Evolutionary conservation across 768 basidiomycete genomes (phyloP).

Genomic region (Boletus pseudo-olivaceus): DNA sequence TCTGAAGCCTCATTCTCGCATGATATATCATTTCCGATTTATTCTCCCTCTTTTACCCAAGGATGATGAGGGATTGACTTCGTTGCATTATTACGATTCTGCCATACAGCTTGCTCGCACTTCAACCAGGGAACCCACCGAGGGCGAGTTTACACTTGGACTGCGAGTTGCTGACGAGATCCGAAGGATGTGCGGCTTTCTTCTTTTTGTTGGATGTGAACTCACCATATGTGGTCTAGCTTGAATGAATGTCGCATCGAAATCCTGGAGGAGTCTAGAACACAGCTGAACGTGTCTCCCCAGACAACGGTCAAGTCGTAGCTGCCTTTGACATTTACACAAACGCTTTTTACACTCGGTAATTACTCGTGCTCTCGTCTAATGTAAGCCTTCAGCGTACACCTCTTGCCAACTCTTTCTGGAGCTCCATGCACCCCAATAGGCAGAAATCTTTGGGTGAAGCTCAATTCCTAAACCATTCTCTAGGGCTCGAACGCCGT

Average conservation of each 20-base stretch:
- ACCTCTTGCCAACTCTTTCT: constrained; percentile 47
- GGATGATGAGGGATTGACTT: constrained; percentile 63
- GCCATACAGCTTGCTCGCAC: constrained; percentile 71
- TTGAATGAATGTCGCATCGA: constrained; percentile 62
- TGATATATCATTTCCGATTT: constrained; percentile 80
- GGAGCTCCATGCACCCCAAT: constrained; percentile 44
- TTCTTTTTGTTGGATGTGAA: background rate
- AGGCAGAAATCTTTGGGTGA: constrained; percentile 37
- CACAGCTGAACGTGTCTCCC: constrained; percentile 34
- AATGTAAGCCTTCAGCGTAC: constrained; percentile 44
- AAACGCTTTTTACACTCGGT: background rate
- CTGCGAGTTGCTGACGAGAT: constrained; percentile 62
- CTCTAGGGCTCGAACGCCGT: constrained; percentile 38
- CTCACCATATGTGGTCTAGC: constrained; percentile 30
- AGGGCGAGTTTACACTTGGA: constrained; percentile 64
- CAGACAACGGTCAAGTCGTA: constrained; percentile 14
- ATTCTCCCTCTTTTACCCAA: constrained; percentile 57
- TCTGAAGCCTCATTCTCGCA: constrained; percentile 67
- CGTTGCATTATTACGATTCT: constrained; percentile 74
- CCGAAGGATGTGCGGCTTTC: constrained; percentile 44
- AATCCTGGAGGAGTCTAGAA: constrained; percentile 56
- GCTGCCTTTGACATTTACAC: background rate
- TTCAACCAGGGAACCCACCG: constrained; percentile 54
- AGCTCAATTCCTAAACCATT: constrained; percentile 36
- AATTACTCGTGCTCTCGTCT: constrained; percentile 3